Evolutionary conservation across 495 filamentous ascomycete species (phyloP).

Genomic region (Hapsidospora chrysogenum): DNA sequence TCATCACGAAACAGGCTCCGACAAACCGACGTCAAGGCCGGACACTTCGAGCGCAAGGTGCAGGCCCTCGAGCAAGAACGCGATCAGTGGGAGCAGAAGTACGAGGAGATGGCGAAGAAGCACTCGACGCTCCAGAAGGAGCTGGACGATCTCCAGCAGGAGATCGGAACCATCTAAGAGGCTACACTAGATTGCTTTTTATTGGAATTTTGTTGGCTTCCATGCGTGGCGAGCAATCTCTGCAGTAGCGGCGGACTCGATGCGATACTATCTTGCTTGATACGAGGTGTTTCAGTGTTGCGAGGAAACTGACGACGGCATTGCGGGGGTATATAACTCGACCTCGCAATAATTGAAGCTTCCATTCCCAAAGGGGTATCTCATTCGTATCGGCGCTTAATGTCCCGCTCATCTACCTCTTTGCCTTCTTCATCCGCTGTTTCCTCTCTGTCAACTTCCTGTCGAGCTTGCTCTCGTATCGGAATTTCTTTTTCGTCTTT

Average conservation of each 20-base stretch:
- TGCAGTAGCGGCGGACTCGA: neutral
- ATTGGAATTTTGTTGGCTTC: too few species aligned
- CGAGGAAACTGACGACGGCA: too few species aligned
- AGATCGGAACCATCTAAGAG: conserved; percentile 86
- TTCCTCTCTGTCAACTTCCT: conserved; percentile 50
- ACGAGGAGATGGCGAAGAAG: conserved; percentile 90
- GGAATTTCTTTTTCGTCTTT: conserved; percentile 83
- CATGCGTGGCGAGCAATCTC: neutral
- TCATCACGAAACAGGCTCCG: conserved; percentile 48
- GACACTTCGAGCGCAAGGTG: conserved; percentile 98
- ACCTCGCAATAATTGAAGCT: too few species aligned
- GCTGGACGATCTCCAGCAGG: conserved; percentile 68
- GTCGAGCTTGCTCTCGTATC: conserved; percentile 72
- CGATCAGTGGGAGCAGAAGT: conserved; percentile 90
- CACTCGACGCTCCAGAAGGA: conserved; percentile 74
- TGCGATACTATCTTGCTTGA: neutral
- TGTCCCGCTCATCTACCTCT: conserved; percentile 21
- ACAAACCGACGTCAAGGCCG: conserved; percentile 96
- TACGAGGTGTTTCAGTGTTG: neutral
- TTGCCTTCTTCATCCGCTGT: conserved; percentile 31
- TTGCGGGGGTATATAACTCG: too few species aligned
- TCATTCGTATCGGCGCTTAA: too few species aligned
- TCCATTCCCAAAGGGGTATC: neutral
- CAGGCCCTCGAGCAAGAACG: conserved; percentile 79
- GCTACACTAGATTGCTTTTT: too few species aligned